Evolutionary conservation across 345 rosid genomes (phyloP), one percentile per base, ranked within the genome.

Genomic region (Brassica juncea): DNA sequence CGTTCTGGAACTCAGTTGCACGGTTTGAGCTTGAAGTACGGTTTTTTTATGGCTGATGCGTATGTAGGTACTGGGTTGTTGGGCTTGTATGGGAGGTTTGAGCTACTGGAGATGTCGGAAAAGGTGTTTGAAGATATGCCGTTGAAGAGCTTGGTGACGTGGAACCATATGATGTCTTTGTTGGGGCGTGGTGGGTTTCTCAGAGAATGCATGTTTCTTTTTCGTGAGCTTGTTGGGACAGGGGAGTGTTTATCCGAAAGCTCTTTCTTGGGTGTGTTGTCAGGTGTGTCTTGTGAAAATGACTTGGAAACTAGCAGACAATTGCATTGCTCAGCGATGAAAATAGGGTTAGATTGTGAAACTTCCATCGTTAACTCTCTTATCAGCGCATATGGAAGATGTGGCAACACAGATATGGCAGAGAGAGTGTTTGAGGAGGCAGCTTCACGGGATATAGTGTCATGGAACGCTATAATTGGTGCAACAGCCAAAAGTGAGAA

Each of bases 31-130:
- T 34, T 85, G 68, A 91, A 94, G 82, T 84, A 82, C 80, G 94
- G 98, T 2, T 68, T 90, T 75, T 82, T 90, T 70, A 28, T 7
- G 55, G 82, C 81, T 14, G 92, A 90, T 82, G 88, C 87, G 49
- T 92, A 75, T 73, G 97, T 89, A 4, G 97, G 98, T 35, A 89
- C 94, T 71, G 72, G 91, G 32, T 84, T 94, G 84, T 44, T 88
- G 77, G 83, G 91, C 74, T 78, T 90, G 71, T 89, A 88, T 44
- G 98, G 93, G n/a, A 90, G 85, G 90, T 68, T 71, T 57, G 91
- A 86, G 63, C 74, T 77, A 42, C 54, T 92, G 61, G 78, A 83
- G 81, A 87, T 83, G 83, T 86, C 87, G 60, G 60, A 16, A 61
- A 71, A 39, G 37, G 86, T 85, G 19, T 92, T 91, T 77, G 87